Evolutionary conservation across 441 rosid species (phyloP), one percentile per base, ranked within the genome.

Genomic region (Populus trichocarpa): DNA sequence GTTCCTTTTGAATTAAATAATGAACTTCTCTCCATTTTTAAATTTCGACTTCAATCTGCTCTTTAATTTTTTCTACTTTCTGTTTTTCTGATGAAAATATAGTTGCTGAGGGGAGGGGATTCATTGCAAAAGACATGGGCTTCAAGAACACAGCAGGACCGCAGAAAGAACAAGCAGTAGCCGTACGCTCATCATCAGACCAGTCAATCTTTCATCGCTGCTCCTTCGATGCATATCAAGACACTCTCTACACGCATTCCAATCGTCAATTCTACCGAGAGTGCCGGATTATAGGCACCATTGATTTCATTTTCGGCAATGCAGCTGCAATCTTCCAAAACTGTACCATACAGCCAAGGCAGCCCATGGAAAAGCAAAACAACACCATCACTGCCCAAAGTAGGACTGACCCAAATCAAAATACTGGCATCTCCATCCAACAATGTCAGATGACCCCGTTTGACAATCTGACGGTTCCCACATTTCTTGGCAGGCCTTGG

Each of bases 131-230:
- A 77, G 84, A 83, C 75, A 67, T 77, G 36, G 80, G 82, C 46
- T 81, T 77, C 77, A 35, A 11, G 69, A 86, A 80, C 84, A 81
- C 75, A 28, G 83, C 87, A 53, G 83, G 86, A 26, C 86, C 86
- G 2, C 25, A 76, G 25, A 83, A 81, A 36, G 78, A 75, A 33
- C 87, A 86, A 73, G 87, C 85, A 8, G 85, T 84, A 4, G 89
- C 86, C 1, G 25, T 84, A 6, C 81, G 86, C 7, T 81, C 83
- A 2, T 79, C 77, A 28, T 76, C 84, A 1, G 87, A 84, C 70
- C 57, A 74, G 25, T 77, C 87, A 0, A 77, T 81, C 5, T 76
- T 78, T 40, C 75, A 72, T n/a, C 73, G 85, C 8, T 80, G 86
- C 84, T 83, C 81, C 26, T 46, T 81, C 2, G 82, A 83, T 14